Percentiles rank a stretch among this genome's conserved stretches.
phyloP scores from a whole-genome alignment of 441 rosid species.

The Gossypium davidsonii region DNA sequence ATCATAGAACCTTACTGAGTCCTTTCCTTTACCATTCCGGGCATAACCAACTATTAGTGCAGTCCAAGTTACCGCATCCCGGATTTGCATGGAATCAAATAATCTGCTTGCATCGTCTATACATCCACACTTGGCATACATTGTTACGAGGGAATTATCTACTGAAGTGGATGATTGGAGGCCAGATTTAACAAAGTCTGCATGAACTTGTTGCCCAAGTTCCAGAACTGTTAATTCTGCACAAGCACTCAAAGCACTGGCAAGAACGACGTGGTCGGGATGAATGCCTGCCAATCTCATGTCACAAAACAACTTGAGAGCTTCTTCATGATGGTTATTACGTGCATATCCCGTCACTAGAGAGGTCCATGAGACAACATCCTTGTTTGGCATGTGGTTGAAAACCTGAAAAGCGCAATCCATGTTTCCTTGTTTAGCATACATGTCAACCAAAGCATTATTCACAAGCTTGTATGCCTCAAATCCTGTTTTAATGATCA shows the following conservation, averaged over 20 bases:
- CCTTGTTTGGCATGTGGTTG: constrained; percentile 53
- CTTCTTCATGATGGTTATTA: constrained; percentile 51
- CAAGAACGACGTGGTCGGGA: constrained; percentile 54
- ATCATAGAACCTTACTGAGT: constrained; percentile 46
- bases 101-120: constrained; percentile 53
- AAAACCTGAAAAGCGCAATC: constrained; percentile 52
- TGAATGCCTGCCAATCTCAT: constrained; percentile 48
- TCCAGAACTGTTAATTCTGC: constrained; percentile 68
- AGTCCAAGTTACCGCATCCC: constrained; percentile 76
- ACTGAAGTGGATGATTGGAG: constrained; percentile 53
- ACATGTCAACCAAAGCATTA: constrained; percentile 83
- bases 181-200: constrained; percentile 46
- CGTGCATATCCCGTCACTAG: constrained; percentile 66
- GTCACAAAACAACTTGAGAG: constrained; percentile 52
- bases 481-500: constrained; percentile 70
- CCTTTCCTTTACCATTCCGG: constrained; percentile 71
- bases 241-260: constrained; percentile 60
- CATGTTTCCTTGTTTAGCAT: constrained; percentile 61
- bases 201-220: constrained; percentile 81
- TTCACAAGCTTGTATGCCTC: constrained; percentile 51
- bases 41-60: constrained; percentile 81
- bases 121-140: constrained; percentile 80
- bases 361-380: constrained; percentile 87
- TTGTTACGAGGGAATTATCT: constrained; percentile 62
- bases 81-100: constrained; percentile 48